Base-by-base conservation (phyloP, 139 green algal genomes). In the Diplosphaera chodatii region DNA sequence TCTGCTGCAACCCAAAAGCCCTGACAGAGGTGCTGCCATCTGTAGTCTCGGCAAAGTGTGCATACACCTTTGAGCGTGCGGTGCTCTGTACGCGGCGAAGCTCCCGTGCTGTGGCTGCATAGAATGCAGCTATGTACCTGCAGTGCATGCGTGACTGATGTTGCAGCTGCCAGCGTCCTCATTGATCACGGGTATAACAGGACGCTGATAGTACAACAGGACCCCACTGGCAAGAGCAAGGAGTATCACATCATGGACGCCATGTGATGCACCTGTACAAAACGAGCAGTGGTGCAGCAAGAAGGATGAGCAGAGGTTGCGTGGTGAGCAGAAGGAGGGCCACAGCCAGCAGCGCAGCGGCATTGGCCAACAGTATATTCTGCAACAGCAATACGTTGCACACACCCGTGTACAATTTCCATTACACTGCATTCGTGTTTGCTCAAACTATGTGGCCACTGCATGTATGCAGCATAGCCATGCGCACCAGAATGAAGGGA, bases 401-500 rank as follows among this genome's bases (percentile, higher is more conserved):
- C n/a, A n/a, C n/a, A n/a, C n/a, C n/a, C n/a, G n/a, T n/a, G n/a
- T n/a, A n/a, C n/a, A n/a, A n/a, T n/a, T n/a, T n/a, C n/a, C n/a
- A n/a, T n/a, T n/a, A n/a, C n/a, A n/a, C n/a, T n/a, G n/a, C n/a
- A n/a, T n/a, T n/a, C n/a, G n/a, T n/a, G n/a, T n/a, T n/a, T n/a
- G n/a, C n/a, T n/a, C n/a, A n/a, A n/a, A n/a, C n/a, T n/a, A n/a
- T n/a, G n/a, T n/a, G n/a, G n/a, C n/a, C n/a, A n/a, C n/a, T n/a
- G n/a, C n/a, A n/a, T n/a, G n/a, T n/a, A n/a, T n/a, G n/a, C n/a
- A n/a, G n/a, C n/a, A n/a, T n/a, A n/a, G n/a, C n/a, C n/a, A n/a
- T n/a, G n/a, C n/a, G n/a, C n/a, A n/a, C n/a, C n/a, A n/a, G 55
- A 27, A 94, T 94, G 83, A 97, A 97, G 22, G 91, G 92, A 37